Evolutionary conservation across 257 asterid species (phyloP), one percentile per base, ranked within the genome.

Genomic region (Leptodermis oblonga): DNA sequence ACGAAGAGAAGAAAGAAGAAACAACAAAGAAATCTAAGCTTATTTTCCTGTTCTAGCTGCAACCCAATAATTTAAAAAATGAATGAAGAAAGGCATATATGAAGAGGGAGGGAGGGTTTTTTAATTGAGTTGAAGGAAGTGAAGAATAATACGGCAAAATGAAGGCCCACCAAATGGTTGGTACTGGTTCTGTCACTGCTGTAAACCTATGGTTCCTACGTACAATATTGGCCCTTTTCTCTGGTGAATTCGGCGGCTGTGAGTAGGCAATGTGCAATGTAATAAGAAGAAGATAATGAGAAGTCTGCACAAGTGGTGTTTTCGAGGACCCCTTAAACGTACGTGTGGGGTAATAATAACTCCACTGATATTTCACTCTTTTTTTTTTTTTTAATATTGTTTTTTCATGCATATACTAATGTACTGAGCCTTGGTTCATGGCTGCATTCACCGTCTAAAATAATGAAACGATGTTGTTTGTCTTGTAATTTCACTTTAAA

Each of bases 81-180:
- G 55, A 42, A 9, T 4, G 60, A 33, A n/a, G 56, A 18, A 59
- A 60, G 0, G 49, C 54, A 46, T 17, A 34, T 49, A 41, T 28
- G 0, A 8, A 13, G 7, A 11, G 23, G 6, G 25, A 18, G 55
- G 30, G n/a, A 52, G 59, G 59, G 59, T n/a, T 59, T 31, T n/a
- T n/a, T n/a, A n/a, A n/a, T n/a, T 13, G 5, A 6, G 13, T 18
- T 4, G 3, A 12, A 4, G 25, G 43, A 22, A n/a, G 14, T 36
- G 52, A 13, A n/a, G 26, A 5, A 41, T 5, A 41, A 41, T 41
- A 41, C 45, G 45, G 53, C 22, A 45, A 17, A 7, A 26, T 30
- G 43, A 18, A 41, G 59, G 74, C 60, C 74, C 68, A 59, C 73
- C 13, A 70, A 45, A 10, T 54, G 59, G 59, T 54, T 52, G 8